Evolutionary conservation across 2,329 filamentous ascomycete species (phyloP).

Genomic region (Bipolaris bicolor): DNA sequence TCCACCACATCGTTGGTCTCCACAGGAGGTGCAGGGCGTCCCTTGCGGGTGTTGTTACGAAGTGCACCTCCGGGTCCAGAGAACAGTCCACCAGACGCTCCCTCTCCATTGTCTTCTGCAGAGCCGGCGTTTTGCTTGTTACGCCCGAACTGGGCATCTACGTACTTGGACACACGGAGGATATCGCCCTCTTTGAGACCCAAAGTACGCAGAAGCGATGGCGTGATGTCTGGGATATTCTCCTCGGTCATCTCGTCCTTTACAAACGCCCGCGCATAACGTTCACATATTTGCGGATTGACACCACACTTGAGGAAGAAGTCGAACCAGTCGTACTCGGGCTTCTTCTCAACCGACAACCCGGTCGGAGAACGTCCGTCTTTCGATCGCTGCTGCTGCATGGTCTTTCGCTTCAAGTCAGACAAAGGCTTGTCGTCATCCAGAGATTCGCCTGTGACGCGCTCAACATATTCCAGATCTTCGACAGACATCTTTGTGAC

Average conservation of each 20-base stretch:
- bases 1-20: conserved; percentile 87
- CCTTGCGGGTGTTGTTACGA: conserved; percentile 93
- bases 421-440: conserved; percentile 92
- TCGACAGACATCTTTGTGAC: conserved; percentile 94
- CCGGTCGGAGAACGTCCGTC: conserved; percentile 59
- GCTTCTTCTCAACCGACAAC: conserved; percentile 69
- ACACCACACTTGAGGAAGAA: conserved; percentile 96
- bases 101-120: conserved; percentile 62
- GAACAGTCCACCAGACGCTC: conserved; percentile 79
- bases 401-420: conserved; percentile 69
- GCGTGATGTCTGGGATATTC: conserved; percentile 86
- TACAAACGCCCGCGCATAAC: conserved; percentile 87
- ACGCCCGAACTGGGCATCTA: conserved; percentile 79
- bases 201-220: conserved; percentile 79
- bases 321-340: conserved; percentile 97
- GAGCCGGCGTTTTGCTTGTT: conserved; percentile 63
- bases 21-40: conserved; percentile 83
- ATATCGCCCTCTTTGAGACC: conserved; percentile 97
- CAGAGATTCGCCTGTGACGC: conserved; percentile 81
- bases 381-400: conserved; percentile 53
- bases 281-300: conserved; percentile 88
- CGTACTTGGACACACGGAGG: conserved; percentile 86
- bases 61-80: conserved; percentile 89
- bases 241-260: conserved; percentile 97
- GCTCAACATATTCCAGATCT: conserved; percentile 94